Percentiles rank a stretch among this genome's conserved stretches.
phyloP scores from a whole-genome alignment of 257 asterid species.

The Haberlea rhodopensis region DNA sequence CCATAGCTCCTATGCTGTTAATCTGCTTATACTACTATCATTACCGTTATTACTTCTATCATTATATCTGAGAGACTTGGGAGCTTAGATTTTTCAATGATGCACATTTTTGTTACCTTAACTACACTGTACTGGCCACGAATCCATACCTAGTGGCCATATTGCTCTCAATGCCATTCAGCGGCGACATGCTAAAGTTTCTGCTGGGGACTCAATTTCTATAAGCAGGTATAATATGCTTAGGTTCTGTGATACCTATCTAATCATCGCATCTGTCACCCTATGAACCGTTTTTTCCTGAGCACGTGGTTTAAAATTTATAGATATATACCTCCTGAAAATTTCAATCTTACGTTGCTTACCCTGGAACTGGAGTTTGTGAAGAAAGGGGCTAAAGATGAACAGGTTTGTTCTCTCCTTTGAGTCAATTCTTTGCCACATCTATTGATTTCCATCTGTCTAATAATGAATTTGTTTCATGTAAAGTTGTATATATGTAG shows the following conservation, averaged over 20 bases:
- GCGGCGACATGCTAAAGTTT: conserved; percentile 85
- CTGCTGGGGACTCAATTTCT: conserved; percentile 68
- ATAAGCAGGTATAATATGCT: conserved; percentile 56
- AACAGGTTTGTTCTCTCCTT: conserved; percentile 49
- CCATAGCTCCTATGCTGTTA: not conserved
- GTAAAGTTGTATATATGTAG: not conserved
- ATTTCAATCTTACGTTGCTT: conserved; percentile 74
- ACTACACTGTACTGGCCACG: conserved; percentile 64
- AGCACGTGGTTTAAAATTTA: conserved; percentile 18
- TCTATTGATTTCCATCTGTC: conserved; percentile 1
- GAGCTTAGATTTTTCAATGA: conserved; percentile 9
- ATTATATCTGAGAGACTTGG: conserved; percentile 18
- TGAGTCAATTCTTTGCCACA: conserved; percentile 14
- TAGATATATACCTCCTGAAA: conserved; percentile 85
- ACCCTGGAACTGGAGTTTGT: conserved; percentile 96
- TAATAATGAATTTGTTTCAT: not conserved
- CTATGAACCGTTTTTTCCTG: conserved; percentile 8
- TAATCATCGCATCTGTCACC: conserved; percentile 3
- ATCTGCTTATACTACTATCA: not conserved
- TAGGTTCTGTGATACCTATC: not conserved
- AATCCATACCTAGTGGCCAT: conserved; percentile 51
- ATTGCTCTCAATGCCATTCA: conserved; percentile 86
- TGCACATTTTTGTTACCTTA: conserved; percentile 45
- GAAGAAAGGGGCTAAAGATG: conserved; percentile 84
- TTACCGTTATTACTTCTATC: not conserved